A percentile compares a stretch with the other conserved stretches of the same genome.
Conservation (phyloP, 371 early-diverging fungal genomes). For the Mortierella sp. region DNA sequence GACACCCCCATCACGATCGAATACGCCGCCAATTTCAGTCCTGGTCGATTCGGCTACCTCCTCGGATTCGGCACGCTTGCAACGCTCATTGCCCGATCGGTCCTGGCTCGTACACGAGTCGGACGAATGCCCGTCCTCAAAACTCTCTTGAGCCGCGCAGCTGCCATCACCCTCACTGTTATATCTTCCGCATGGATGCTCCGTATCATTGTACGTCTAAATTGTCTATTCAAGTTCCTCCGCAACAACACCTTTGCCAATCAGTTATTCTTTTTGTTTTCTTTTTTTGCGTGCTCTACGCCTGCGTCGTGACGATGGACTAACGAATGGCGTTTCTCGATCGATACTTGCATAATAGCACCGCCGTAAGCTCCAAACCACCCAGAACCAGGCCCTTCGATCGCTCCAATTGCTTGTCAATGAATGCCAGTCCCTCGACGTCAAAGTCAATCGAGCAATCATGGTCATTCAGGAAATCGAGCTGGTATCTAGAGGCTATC, state of each 20-base stretch:
- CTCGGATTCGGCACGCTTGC: conserved; percentile 47
- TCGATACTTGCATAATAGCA: conserved; percentile 49
- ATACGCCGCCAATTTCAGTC: conserved; percentile 43
- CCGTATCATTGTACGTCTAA: conserved; percentile 38
- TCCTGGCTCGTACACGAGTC: conserved; percentile 34
- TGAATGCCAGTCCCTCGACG: conserved; percentile 68
- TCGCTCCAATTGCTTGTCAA: conserved; percentile 65
- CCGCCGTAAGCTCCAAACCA: conserved; percentile 64
- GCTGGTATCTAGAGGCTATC: conserved; percentile 78
- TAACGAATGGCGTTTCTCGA: neutral
- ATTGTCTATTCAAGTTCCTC: neutral
- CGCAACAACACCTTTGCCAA: neutral
- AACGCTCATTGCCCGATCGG: conserved; percentile 40
- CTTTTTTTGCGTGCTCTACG: neutral
- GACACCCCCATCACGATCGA: conserved; percentile 43
- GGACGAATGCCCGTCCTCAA: conserved; percentile 39
- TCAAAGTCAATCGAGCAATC: conserved; percentile 71
- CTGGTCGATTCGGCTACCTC: conserved; percentile 46
- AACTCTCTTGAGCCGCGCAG: conserved; percentile 35
- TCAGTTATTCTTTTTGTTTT: neutral
- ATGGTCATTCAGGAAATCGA: conserved; percentile 81
- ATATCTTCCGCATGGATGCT: conserved; percentile 54
- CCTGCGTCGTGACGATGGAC: neutral
- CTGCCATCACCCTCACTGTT: conserved; percentile 35
- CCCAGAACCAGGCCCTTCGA: conserved; percentile 66